These are phyloP conservation scores for Lachnellula suecica DNA, from an alignment of 2,329 filamentous ascomycete species.

Conservation along the genomic window DNA sequence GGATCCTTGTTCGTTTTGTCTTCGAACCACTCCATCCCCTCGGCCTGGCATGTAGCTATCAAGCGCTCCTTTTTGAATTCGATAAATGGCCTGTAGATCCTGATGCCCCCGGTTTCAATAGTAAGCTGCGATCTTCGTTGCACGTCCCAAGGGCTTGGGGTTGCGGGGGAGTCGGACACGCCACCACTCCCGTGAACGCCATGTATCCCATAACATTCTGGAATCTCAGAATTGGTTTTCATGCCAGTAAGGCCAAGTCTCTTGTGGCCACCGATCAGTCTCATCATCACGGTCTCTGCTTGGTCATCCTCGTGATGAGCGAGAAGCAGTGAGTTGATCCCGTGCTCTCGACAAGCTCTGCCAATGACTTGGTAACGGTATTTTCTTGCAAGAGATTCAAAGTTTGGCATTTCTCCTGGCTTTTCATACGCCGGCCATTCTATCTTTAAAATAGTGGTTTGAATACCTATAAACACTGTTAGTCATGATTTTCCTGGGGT, in stretches of 20 bases:
- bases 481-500: neutral
- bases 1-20: conserved; percentile 80
- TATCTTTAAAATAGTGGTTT: conserved; percentile 35
- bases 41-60: conserved; percentile 70
- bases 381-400: conserved; percentile 75
- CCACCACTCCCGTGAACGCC: conserved; percentile 66
- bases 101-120: conserved; percentile 62
- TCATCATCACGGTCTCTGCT: conserved; percentile 84
- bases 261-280: conserved; percentile 66
- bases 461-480: conserved; percentile 24
- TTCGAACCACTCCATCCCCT: conserved; percentile 73
- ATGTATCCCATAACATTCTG: conserved; percentile 77
- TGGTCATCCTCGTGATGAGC: conserved; percentile 91
- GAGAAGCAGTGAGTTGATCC: conserved; percentile 64
- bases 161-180: neutral
- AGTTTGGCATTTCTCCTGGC: conserved; percentile 52
- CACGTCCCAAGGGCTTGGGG: neutral
- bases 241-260: conserved; percentile 76
- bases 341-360: conserved; percentile 48
- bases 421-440: conserved; percentile 49
- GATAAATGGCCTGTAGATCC: conserved; percentile 68
- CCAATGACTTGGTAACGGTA: conserved; percentile 75
- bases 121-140: conserved; percentile 2
- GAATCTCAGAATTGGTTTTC: conserved; percentile 63
- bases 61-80: conserved; percentile 70